Percentiles rank a stretch among this genome's conserved stretches.
These are phyloP conservation scores for Brettanomyces custersianus DNA, from an alignment of 805 yeast species.

Conservation along the genomic window DNA sequence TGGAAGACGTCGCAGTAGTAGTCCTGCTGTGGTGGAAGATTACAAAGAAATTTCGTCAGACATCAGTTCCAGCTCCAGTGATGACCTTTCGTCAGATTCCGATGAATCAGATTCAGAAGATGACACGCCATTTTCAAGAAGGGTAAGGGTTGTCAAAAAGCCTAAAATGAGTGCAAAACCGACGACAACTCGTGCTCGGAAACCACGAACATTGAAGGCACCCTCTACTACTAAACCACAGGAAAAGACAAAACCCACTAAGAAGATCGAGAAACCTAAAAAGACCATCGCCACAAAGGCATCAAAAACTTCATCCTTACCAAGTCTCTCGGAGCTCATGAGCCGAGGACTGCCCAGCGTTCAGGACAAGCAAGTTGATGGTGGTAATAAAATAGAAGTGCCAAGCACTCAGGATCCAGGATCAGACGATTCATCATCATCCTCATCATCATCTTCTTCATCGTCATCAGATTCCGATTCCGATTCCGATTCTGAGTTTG, in stretches of 20 bases:
- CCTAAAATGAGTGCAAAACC: conserved; percentile 22
- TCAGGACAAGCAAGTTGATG: conserved; percentile 30
- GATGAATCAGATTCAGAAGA: conserved; percentile 15
- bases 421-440: conserved; percentile 18
- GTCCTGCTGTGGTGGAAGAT: not conserved
- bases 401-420: conserved; percentile 53
- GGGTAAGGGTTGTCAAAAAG: conserved; percentile 11
- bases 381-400: conserved; percentile 33
- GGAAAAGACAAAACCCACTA: not conserved
- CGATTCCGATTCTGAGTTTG: conserved; percentile 6
- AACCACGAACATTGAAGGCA: not conserved
- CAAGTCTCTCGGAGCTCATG: conserved; percentile 50
- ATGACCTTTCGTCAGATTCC: conserved; percentile 13
- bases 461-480: conserved; percentile 8
- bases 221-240: not conserved
- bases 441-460: conserved; percentile 8
- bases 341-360: conserved; percentile 66
- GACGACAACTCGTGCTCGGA: not conserved
- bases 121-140: conserved; percentile 3
- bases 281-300: not conserved
- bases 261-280: not conserved
- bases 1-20: conserved; percentile 8
- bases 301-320: conserved; percentile 16
- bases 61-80: conserved; percentile 14
- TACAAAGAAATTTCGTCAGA: not conserved